Evolutionary conservation across 2,329 filamentous ascomycete species (phyloP), one percentile per base, ranked within the genome.

Genomic region (Beauveria sp.): DNA sequence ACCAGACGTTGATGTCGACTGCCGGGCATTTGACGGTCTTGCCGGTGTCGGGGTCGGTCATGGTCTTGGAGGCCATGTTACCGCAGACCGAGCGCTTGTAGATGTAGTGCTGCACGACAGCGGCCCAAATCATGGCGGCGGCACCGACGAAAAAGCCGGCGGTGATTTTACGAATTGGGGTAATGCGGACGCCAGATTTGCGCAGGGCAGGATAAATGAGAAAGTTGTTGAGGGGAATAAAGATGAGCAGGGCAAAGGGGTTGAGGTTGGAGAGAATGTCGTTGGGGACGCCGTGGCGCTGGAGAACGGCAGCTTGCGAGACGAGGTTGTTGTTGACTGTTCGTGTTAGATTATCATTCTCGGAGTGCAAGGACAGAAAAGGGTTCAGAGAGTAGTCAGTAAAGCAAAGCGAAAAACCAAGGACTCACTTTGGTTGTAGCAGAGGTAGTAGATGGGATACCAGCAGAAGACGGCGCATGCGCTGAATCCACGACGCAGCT

Each of bases 181-280:
- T 87, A 74, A 91, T 88, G 62, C 80, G 79, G 69, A 91, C 81
- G 63, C 81, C 82, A n/a, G 77, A 69, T 67, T 82, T 85, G 67
- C 86, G 83, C 52, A 92, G 80, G 24, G 79, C 68, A 0, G 89
- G 89, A 71, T 91, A 93, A 63, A 92, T 69, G 58, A 88, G 53
- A 22, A 77, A 79, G 70, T 93, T 88, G 69, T 85, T 83, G 61
- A 92, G 76, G 0, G 88, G 87, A 53, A 91, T 90, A 67, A 90
- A 79, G 67, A 92, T 87, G 66, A 93, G 84, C 62, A 92, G 82
- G 10, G 87, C 79, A 63, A 93, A 83, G 0, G 89, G 87, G 70
- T 92, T 86, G 46, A 92, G 80, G 74, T 91, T 91, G 65, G 83
- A 81, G 66, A 93, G 80, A 61, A 92, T 79, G 70, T 93, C 89